Conservation (phyloP, 2,329 filamentous ascomycete species). For the Alternaria triticimaculans region DNA sequence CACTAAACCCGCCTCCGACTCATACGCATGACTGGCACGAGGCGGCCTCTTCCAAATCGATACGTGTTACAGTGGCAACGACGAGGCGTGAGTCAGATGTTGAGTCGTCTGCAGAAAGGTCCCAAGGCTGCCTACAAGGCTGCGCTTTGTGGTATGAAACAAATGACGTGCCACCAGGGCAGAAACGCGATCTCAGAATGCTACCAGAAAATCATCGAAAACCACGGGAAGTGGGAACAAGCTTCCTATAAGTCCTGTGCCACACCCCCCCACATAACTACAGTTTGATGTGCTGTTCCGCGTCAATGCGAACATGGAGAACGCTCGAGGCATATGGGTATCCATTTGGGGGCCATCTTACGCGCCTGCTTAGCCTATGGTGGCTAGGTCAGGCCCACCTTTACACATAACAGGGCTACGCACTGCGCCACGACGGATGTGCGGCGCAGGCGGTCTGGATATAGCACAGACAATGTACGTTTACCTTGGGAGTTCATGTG, state of each 20-base stretch:
- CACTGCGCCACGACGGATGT: constrained; percentile 27
- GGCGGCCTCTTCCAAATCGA: constrained; percentile 5
- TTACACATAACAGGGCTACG: constrained; percentile 10
- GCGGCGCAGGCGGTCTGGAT: constrained; percentile 21
- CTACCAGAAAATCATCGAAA: not conserved
- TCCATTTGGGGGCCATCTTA: constrained; percentile 16
- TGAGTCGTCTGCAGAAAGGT: constrained; percentile 1
- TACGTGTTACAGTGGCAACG: constrained; percentile 13
- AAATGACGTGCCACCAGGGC: not conserved
- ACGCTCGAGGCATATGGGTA: not conserved
- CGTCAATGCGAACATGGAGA: constrained; percentile 14
- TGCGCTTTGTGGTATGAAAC: constrained; percentile 15
- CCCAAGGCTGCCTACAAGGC: constrained; percentile 22
- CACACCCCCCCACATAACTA: constrained; percentile 3
- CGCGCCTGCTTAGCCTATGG: constrained; percentile 13
- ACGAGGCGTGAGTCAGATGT: constrained; percentile 18
- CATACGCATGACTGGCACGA: constrained; percentile 6
- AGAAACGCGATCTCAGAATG: not conserved
- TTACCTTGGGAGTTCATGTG: not conserved
- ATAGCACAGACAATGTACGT: constrained; percentile 1
- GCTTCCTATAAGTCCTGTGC: constrained; percentile 13
- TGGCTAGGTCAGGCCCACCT: constrained; percentile 11
- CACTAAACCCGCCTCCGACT: not conserved
- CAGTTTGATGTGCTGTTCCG: constrained; percentile 17
- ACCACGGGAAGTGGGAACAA: not conserved